Evolutionary conservation across 108 stramenopile genomes (phyloP).

Genomic region (Cyclotella choctawhatcheeana): DNA sequence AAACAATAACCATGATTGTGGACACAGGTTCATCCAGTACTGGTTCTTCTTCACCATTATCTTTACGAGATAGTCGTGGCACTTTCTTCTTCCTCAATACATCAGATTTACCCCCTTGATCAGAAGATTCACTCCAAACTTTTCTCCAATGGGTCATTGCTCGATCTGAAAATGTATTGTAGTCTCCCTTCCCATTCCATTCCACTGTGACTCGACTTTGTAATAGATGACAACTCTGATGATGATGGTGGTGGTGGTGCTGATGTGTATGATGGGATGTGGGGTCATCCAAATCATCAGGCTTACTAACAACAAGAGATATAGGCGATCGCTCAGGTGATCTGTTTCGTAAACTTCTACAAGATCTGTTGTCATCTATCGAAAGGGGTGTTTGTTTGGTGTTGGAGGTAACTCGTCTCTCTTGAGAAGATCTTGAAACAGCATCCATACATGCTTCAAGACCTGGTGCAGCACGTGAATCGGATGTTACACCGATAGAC

Average conservation of each 20-base stretch:
- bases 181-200: slow-evolving; percentile 66
- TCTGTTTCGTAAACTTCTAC: slow-evolving; percentile 15
- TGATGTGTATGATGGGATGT: slow-evolving; percentile 22
- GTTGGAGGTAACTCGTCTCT: slow-evolving; percentile 36
- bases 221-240: slow-evolving; percentile 47
- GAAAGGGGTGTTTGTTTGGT: neutral
- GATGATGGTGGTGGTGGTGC: slow-evolving; percentile 27
- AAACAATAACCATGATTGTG: slow-evolving; percentile 33
- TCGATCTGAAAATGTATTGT: slow-evolving; percentile 45
- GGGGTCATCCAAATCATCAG: slow-evolving; percentile 64
- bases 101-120: neutral
- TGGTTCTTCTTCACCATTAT: slow-evolving; percentile 11
- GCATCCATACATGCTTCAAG: slow-evolving; percentile 71
- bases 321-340: slow-evolving; percentile 49
- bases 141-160: slow-evolving; percentile 50
- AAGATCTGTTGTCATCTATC: slow-evolving; percentile 1
- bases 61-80: slow-evolving; percentile 30
- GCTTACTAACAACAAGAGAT: slow-evolving; percentile 46
- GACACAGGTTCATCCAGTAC: slow-evolving; percentile 37
- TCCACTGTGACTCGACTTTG: slow-evolving; percentile 56
- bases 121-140: slow-evolving; percentile 21
- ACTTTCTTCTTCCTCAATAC: slow-evolving; percentile 24
- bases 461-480: slow-evolving; percentile 67
- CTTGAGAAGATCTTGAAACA: slow-evolving; percentile 47
- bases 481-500: slow-evolving; percentile 57